Conservation (phyloP, 208 protist species). For the Acanthamoeba royreba region DNA sequence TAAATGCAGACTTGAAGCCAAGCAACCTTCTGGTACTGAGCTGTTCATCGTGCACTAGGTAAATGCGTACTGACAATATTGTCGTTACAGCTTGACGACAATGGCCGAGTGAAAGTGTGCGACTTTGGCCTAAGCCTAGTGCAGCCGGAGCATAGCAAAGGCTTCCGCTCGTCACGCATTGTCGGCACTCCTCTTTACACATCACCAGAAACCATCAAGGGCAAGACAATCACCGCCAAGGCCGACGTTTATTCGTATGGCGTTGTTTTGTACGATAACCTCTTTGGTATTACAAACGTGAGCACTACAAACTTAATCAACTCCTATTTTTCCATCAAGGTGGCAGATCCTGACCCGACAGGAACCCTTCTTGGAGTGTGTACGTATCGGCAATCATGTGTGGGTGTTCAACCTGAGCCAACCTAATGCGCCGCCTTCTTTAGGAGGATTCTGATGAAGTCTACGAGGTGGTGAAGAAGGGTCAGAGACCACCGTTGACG, state of each 20-base stretch:
- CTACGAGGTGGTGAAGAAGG: conserved; percentile 38
- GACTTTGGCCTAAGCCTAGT: conserved; percentile 17
- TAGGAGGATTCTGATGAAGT: conserved; percentile 30
- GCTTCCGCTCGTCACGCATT: conserved; percentile 22
- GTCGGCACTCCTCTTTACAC: conserved; percentile 36
- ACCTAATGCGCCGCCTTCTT: neutral
- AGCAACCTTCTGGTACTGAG: conserved; percentile 9
- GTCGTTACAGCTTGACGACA: neutral
- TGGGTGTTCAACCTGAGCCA: neutral
- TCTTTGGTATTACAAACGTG: neutral
- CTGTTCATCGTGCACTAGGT: neutral
- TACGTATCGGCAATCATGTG: neutral
- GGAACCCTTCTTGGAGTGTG: conserved; percentile 7
- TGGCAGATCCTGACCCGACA: conserved; percentile 13
- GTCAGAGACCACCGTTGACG: neutral
- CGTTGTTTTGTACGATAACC: conserved; percentile 1
- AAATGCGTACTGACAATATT: too few relatives aligned
- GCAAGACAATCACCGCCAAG: conserved; percentile 33
- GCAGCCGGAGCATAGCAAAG: conserved; percentile 15
- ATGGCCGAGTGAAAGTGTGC: conserved; percentile 10
- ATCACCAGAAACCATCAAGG: conserved; percentile 12
- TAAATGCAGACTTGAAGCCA: neutral
- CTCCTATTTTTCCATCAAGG: neutral
- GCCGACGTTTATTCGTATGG: conserved; percentile 35
- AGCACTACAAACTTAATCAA: neutral